Evolutionary conservation across 2,329 filamentous ascomycete species (phyloP), one percentile per base, ranked within the genome.

Genomic region (Trichoderma sp.): DNA sequence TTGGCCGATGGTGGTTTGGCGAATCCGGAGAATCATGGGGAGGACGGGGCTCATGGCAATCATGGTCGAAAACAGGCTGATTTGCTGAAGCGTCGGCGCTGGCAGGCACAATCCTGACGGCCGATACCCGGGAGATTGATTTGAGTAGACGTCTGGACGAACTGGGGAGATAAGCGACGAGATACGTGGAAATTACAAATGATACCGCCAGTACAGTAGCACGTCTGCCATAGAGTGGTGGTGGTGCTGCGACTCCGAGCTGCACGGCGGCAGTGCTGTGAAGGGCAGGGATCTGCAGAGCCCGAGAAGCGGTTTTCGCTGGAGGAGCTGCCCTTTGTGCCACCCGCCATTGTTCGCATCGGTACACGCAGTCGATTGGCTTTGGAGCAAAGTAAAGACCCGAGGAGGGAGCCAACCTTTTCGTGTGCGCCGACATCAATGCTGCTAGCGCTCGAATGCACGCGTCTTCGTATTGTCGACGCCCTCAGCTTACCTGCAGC

Each of bases 121-220:
- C 54, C 64, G 54, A 66, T 59, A 66, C 43, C 64, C 64, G 64
- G 64, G 39, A 59, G 54, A 66, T 49, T 58, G 63, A 13, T 46
- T 56, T 32, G 52, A n/a, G 18, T 21, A 16, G 34, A 66, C 24
- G 34, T 56, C 64, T 39, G 56, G 32, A 26, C 8, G 43, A 14
- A 14, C 37, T 43, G 26, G 37, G 54, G 54, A 58, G 64, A 66
- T 66, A 59, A 66, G 64, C 64, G 54, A 66, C 43, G 28, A 59
- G 64, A 66, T 66, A 51, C 64, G 24, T 66, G 64, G 64, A 66
- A 59, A 66, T 66, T 66, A 66, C 54, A 59, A 66, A 37, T 66
- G 64, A 59, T 51, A 51, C 46, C 18, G 30, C 61, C 16, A 56
- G 34, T 32, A 32, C 16, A 56, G 34, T 43, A 32, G 59, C 46